Percentiles rank a stretch among this genome's conserved stretches.
phyloP scores from a whole-genome alignment of 2,329 filamentous ascomycete genomes.

The Cercospora sojina region DNA sequence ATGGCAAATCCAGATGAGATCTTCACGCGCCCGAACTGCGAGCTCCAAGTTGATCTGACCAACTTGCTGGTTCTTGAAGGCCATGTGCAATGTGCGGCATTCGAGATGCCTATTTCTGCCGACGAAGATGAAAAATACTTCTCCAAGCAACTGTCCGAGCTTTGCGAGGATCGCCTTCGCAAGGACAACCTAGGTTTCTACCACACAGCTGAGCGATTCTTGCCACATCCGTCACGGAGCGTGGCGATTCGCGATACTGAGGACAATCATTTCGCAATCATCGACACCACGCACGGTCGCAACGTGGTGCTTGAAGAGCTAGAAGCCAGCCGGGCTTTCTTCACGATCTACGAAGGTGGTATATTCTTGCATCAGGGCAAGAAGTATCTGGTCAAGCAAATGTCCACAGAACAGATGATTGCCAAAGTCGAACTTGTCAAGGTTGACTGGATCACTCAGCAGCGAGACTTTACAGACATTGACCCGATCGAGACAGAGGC shows the following conservation, averaged over 20 bases:
- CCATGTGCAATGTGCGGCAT: conserved; percentile 91
- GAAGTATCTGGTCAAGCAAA: conserved; percentile 87
- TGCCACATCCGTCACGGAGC: conserved; percentile 76
- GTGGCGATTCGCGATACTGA: conserved; percentile 87
- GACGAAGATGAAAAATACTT: conserved; percentile 77
- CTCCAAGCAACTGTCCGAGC: conserved; percentile 66
- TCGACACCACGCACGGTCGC: conserved; percentile 78
- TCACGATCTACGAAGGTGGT: conserved; percentile 93
- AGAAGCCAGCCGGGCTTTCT: conserved; percentile 92
- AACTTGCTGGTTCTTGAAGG: conserved; percentile 91
- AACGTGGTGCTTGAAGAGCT: conserved; percentile 91
- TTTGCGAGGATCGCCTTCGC: conserved; percentile 72
- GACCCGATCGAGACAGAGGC: conserved; percentile 91
- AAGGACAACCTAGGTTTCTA: conserved; percentile 78
- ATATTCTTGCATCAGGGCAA: conserved; percentile 97
- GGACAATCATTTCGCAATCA: conserved; percentile 89
- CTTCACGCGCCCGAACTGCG: conserved; percentile 85
- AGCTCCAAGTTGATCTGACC: conserved; percentile 84
- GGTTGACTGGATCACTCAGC: conserved; percentile 92
- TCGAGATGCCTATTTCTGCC: conserved; percentile 88
- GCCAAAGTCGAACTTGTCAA: conserved; percentile 85
- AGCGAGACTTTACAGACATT: conserved; percentile 90
- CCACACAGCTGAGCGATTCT: conserved; percentile 84
- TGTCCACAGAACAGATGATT: conserved; percentile 74
- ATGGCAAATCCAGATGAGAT: conserved; percentile 96